Base-by-base conservation (phyloP, 2,329 filamentous ascomycete species). In the Penicillium sp. region DNA sequence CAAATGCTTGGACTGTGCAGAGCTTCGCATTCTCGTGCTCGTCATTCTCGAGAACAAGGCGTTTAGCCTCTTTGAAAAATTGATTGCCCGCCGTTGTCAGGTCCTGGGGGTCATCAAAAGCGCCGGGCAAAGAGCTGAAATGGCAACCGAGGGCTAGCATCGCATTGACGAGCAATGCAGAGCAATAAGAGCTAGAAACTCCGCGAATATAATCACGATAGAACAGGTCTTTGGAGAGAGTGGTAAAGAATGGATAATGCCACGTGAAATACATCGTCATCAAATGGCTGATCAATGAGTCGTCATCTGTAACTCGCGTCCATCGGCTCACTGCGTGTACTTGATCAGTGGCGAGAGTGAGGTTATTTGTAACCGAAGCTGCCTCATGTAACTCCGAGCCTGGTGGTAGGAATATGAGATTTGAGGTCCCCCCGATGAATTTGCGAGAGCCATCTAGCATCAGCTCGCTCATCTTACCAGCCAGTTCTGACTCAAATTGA, bases 251-350 rank as follows among this genome's bases (percentile, higher is more conserved):
- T 16, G 92, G 88, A 72, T 97, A 97, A 73, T 97, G 94, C 89
- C 93, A 97, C 64, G 87, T 91, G 75, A 97, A 97, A 75, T 99
- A 99, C 90, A 97, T 92, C 67, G 92, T 93, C 69, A 99, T 85
- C 16, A 99, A 83, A 72, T 97, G 93, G 14, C 87, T 83, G 63
- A 97, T 86, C 43, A 96, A 80, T 50, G 88, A 83, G 22, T 86
- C 81, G 69, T 97, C 91, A 47, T 85, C 80, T 1, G 91, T 96
- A 43, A 96, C 91, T 14, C 81, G 84, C 0, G 93, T 96, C 94
- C 94, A 99, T 50, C 88, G 92, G 18, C 85, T 86, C 50, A 94
- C 81, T 4, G 91, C 87, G 57, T 93, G 83, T 9, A 49, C 22
- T 48, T 88, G 84, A 57, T 82, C 75, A 14, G 74, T 69, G 52